Conservation (phyloP, 768 basidiomycete genomes). For the Lentinula boryana region DNA sequence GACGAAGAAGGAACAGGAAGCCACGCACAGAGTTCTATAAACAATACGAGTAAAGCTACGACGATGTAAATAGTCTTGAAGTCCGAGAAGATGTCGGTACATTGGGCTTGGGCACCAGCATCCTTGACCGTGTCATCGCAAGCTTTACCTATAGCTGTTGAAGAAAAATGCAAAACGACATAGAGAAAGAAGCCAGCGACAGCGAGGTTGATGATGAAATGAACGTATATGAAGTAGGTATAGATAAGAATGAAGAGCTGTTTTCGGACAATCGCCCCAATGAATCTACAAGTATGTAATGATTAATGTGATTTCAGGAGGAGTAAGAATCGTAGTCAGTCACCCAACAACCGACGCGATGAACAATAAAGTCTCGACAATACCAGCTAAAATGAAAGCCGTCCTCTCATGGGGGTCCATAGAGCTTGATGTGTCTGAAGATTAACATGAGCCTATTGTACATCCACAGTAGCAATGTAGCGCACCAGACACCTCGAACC, state of each 20-base stretch:
- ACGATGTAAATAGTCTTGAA: conserved; percentile 41
- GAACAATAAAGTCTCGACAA: conserved; percentile 50
- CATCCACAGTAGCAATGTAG: conserved; percentile 6
- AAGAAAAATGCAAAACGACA: conserved; percentile 39
- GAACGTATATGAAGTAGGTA: conserved; percentile 49
- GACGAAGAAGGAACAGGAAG: background rate
- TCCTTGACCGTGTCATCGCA: conserved; percentile 42
- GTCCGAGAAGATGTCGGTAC: conserved; percentile 33
- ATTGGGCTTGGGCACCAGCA: conserved; percentile 36
- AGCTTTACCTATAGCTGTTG: conserved; percentile 31
- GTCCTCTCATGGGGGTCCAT: conserved; percentile 27
- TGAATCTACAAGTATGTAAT: conserved; percentile 33
- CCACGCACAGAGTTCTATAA: conserved; percentile 53
- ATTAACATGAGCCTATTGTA: background rate
- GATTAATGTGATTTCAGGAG: background rate
- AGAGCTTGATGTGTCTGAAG: conserved; percentile 24
- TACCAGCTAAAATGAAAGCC: conserved; percentile 42
- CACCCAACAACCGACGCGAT: conserved; percentile 54
- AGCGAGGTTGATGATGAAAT: conserved; percentile 49
- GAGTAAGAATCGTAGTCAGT: conserved; percentile 8
- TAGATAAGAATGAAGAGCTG: conserved; percentile 54
- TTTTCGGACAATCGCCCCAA: conserved; percentile 59
- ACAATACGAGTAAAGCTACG: conserved; percentile 36
- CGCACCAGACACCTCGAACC: conserved; percentile 60
- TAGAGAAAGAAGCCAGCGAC: conserved; percentile 48